Base-by-base conservation (phyloP, 2,329 filamentous ascomycete species). In the Exserohilum turcica region DNA sequence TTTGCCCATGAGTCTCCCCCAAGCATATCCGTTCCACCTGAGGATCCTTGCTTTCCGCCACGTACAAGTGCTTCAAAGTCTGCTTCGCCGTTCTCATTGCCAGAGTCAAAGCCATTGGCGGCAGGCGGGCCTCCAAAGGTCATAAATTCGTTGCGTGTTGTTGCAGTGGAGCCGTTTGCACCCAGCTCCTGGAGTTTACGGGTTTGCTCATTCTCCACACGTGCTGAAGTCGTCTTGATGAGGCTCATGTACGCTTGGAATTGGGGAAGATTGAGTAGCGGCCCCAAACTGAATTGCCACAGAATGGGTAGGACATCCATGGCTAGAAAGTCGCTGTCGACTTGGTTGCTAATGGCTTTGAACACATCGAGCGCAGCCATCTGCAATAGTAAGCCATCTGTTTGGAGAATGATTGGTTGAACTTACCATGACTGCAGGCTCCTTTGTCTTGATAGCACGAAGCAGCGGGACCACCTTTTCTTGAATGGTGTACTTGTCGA, bases 401-500 rank as follows among this genome's bases (percentile, higher is more conserved):
- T 18, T n/a, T 57, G 43, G 19, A 33, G 5, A 18, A 9, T 3
- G 0, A 19, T 21, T 18, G n/a, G 12, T 9, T 8, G 1, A 35
- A 58, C 74, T 59, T 72, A 79, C 78, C 90, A 97, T 97, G 8
- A 99, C 94, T 6, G 92, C 92, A 0, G 94, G 94, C 73, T 99
- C 94, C 71, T 96, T 97, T 0, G 94, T 99, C 76, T 96, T 97
- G 78, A 99, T 97, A 2, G 82, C 92, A 68, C 90, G 92, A 56
- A 99, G 82, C 4, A 97, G 78, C 0, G 94, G 94, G 0, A 97
- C 84, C 29, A 99, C 90, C 78, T 97, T 97, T 72, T 99, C 94
- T 73, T 99, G 94, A 78, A 99, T 93, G 0, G 94, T 97, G 70
- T 94, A 97, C 74, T 97, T 97, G 78, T 99, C 94, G 24, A 99